Conservation (phyloP, 2,329 filamentous ascomycete genomes). For the Monosporascus sp. region DNA sequence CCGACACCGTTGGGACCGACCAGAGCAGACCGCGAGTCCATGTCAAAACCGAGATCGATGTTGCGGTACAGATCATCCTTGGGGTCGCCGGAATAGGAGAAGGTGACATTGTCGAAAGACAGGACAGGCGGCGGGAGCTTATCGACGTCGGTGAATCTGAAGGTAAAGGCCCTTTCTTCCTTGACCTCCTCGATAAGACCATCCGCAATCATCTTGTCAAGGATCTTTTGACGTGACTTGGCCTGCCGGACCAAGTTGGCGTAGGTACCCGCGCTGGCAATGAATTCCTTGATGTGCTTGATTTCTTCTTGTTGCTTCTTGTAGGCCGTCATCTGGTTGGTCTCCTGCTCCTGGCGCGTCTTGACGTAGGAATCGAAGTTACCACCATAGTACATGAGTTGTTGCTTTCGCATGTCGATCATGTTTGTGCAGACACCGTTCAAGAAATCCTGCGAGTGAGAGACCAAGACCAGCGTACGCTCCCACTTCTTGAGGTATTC, state of each 20-base stretch:
- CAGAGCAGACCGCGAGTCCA: slow-evolving; percentile 96
- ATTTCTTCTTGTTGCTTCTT: slow-evolving; percentile 99
- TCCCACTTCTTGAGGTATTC: slow-evolving; percentile 99
- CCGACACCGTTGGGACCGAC: slow-evolving; percentile 99
- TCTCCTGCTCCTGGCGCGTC: slow-evolving; percentile 89
- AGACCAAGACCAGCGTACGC: slow-evolving; percentile 90
- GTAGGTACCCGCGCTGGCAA: slow-evolving; percentile 98
- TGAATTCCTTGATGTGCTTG: slow-evolving; percentile 99
- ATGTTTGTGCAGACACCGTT: slow-evolving; percentile 98
- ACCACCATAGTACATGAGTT: slow-evolving; percentile 96
- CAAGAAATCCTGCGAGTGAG: slow-evolving; percentile 97
- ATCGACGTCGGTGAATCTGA: slow-evolving; percentile 97
- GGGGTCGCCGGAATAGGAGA: slow-evolving; percentile 88
- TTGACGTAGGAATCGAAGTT: slow-evolving; percentile 99
- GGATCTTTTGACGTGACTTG: slow-evolving; percentile 98
- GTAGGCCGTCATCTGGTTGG: slow-evolving; percentile 99
- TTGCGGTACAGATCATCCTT: slow-evolving; percentile 94
- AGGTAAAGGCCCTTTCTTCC: slow-evolving; percentile 85
- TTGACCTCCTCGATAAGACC: slow-evolving; percentile 92
- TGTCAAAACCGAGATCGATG: slow-evolving; percentile 97
- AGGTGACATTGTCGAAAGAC: slow-evolving; percentile 94
- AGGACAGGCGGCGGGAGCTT: slow-evolving; percentile 98
- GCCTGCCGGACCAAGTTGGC: slow-evolving; percentile 98
- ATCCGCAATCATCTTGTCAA: slow-evolving; percentile 99
- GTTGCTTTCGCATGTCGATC: slow-evolving; percentile 92